Percentiles rank a stretch among this genome's conserved stretches.
These are phyloP conservation scores for Rhodotorula sp. DNA, from an alignment of 1,284 basidiomycete species.

Conservation along the genomic window DNA sequence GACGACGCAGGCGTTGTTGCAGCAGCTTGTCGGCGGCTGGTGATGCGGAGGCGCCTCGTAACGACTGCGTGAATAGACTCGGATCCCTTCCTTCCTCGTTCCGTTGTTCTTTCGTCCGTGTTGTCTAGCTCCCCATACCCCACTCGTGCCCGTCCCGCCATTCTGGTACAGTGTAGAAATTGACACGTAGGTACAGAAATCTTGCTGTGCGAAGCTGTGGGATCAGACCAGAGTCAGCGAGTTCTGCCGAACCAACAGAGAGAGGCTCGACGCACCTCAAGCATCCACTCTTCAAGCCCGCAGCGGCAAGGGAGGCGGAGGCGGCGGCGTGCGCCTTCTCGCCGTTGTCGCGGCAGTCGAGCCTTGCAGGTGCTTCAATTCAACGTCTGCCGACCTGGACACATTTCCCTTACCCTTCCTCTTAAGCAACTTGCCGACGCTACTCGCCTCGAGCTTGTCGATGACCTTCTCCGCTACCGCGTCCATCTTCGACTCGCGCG, in stretches of 20 bases:
- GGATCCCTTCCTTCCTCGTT: background rate
- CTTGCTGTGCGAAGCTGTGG: background rate
- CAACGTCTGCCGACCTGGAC: background rate
- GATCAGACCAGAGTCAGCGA: background rate
- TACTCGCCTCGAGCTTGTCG: slow-evolving; percentile 19
- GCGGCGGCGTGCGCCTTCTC: no score
- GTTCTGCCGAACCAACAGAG: no score
- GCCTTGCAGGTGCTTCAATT: slow-evolving; percentile 1
- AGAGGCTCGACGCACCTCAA: no score
- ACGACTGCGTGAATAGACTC: background rate
- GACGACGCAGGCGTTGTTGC: slow-evolving; percentile 20
- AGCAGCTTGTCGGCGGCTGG: slow-evolving; percentile 22
- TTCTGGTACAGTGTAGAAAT: background rate
- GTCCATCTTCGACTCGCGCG: slow-evolving; percentile 15
- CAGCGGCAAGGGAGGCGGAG: no score
- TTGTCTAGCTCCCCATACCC: background rate
- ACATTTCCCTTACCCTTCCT: background rate
- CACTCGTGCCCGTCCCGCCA: background rate
- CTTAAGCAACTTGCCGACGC: slow-evolving; percentile 18
- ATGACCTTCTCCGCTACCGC: slow-evolving; percentile 23
- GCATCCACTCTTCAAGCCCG: no score
- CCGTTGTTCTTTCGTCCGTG: background rate
- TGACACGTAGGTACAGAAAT: background rate
- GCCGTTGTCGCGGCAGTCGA: no score
- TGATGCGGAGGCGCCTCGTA: background rate